Conservation (phyloP, 371 early-diverging fungal genomes). For the Zancudomyces culisetae region DNA sequence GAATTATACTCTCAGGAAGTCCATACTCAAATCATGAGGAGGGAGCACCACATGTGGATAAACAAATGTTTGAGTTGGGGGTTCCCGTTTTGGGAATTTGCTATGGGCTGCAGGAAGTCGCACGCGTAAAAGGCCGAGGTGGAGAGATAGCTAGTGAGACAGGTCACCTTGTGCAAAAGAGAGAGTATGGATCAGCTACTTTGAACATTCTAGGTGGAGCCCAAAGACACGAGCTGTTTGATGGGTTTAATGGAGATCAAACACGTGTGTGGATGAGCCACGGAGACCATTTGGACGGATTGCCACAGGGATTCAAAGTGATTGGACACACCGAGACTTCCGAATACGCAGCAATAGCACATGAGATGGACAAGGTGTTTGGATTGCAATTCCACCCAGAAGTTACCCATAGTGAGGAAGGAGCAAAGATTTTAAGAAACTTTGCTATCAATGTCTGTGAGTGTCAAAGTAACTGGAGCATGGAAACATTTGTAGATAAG, state of each 20-base stretch:
- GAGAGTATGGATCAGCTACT: conserved; percentile 87
- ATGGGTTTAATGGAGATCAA: conserved; percentile 56
- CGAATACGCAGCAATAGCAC: conserved; percentile 74
- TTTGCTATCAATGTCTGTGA: conserved; percentile 77
- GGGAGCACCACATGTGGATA: conserved; percentile 88
- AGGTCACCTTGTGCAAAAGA: too few species aligned
- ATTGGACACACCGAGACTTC: conserved; percentile 74
- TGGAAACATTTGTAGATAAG: conserved; percentile 88
- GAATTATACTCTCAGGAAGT: conserved; percentile 81
- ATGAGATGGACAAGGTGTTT: conserved; percentile 53
- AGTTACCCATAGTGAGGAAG: conserved; percentile 87
- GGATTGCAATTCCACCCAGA: conserved; percentile 98
- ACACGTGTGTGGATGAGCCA: conserved; percentile 94
- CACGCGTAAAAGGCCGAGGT: conserved; percentile 63
- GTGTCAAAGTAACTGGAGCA: conserved; percentile 77
- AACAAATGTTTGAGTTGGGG: conserved; percentile 66
- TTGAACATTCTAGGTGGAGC: conserved; percentile 55
- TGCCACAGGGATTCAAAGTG: conserved; percentile 64
- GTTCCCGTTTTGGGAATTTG: conserved; percentile 93
- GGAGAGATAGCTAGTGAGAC: conserved; percentile 47
- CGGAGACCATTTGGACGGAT: conserved; percentile 74
- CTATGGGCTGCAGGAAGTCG: conserved; percentile 91
- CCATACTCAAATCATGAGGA: conserved; percentile 90
- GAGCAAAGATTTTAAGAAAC: conserved; percentile 65
- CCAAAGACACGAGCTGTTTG: too few species aligned